These are phyloP conservation scores for Wickerhamiella lipophila DNA, from an alignment of 805 yeast genomes.

Conservation along the genomic window DNA sequence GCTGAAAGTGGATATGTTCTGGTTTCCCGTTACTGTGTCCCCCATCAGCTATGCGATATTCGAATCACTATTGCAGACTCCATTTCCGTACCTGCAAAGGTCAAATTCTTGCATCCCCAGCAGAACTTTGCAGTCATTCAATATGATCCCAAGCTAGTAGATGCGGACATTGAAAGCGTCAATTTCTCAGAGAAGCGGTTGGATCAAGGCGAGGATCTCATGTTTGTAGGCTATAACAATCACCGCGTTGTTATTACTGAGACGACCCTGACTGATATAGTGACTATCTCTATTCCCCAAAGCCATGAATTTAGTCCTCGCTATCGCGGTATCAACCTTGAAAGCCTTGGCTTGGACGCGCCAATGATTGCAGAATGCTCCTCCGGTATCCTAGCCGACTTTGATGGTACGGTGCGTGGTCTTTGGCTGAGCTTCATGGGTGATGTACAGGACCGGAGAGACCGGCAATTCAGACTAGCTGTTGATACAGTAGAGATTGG, in stretches of 20 bases:
- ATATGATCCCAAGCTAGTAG: conserved; percentile 63
- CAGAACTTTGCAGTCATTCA: conserved; percentile 32
- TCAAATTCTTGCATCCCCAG: conserved; percentile 37
- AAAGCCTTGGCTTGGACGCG: conserved; percentile 63
- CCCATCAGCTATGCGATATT: conserved; percentile 71
- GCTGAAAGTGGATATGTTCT: conserved; percentile 67
- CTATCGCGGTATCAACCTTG: conserved; percentile 74
- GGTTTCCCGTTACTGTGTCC: conserved; percentile 64
- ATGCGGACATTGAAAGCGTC: conserved; percentile 62
- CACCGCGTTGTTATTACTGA: conserved; percentile 59
- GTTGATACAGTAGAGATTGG: conserved; percentile 57
- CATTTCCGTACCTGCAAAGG: conserved; percentile 63
- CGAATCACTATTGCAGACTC: conserved; percentile 76
- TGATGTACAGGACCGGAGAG: conserved; percentile 46
- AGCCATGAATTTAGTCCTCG: conserved; percentile 53
- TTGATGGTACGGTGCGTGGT: conserved; percentile 69
- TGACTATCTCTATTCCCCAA: conserved; percentile 61
- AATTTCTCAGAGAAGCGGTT: conserved; percentile 20
- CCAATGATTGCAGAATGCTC: conserved; percentile 59
- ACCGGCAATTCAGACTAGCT: conserved; percentile 59
- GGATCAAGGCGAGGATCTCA: conserved; percentile 47
- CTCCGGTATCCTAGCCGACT: conserved; percentile 66
- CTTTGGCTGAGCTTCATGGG: conserved; percentile 79
- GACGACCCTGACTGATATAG: conserved; percentile 63
- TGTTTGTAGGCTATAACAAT: conserved; percentile 72